phyloP scores from a whole-genome alignment of 768 basidiomycete species.

The Agrocybe chaxingu region DNA sequence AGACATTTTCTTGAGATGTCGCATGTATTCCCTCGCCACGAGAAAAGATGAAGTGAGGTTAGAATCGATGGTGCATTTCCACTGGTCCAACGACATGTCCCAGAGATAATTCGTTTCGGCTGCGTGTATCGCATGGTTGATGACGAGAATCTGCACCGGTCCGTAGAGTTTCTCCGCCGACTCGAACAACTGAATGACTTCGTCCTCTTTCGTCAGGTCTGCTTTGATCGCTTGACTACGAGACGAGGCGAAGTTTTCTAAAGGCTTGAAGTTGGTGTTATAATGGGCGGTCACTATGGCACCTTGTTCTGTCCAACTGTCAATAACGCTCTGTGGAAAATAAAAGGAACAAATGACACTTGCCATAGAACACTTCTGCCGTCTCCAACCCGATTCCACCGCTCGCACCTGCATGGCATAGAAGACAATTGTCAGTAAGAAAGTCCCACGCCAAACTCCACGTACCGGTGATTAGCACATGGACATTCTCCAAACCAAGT shows the following conservation, averaged over 20 bases:
- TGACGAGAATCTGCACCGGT: constrained; percentile 52
- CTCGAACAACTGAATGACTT: constrained; percentile 50
- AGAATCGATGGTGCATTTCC: constrained; percentile 56
- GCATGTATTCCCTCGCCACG: constrained; percentile 60
- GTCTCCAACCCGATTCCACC: constrained; percentile 75
- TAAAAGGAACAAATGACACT: constrained; percentile 12
- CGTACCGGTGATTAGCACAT: constrained; percentile 68
- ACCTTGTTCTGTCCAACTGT: constrained; percentile 49
- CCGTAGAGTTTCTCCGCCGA: constrained; percentile 36
- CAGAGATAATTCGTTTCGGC: constrained; percentile 44
- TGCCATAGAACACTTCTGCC: constrained; percentile 52
- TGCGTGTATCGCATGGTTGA: constrained; percentile 61
- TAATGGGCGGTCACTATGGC: constrained; percentile 74
- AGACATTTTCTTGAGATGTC: constrained; percentile 35
- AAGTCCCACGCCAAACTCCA: background rate
- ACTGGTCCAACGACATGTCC: constrained; percentile 58
- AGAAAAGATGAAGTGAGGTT: constrained; percentile 71
- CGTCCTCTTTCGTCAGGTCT: constrained; percentile 54
- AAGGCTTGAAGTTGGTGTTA: constrained; percentile 44
- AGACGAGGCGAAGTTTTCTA: constrained; percentile 34
- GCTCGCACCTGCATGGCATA: constrained; percentile 50
- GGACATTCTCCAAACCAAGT: constrained; percentile 54
- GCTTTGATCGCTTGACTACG: constrained; percentile 44
- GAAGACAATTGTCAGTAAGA: background rate
- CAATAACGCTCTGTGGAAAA: no score